Evolutionary conservation across 139 green algal species (phyloP).

Genomic region (Edaphochlamys debaryana): DNA sequence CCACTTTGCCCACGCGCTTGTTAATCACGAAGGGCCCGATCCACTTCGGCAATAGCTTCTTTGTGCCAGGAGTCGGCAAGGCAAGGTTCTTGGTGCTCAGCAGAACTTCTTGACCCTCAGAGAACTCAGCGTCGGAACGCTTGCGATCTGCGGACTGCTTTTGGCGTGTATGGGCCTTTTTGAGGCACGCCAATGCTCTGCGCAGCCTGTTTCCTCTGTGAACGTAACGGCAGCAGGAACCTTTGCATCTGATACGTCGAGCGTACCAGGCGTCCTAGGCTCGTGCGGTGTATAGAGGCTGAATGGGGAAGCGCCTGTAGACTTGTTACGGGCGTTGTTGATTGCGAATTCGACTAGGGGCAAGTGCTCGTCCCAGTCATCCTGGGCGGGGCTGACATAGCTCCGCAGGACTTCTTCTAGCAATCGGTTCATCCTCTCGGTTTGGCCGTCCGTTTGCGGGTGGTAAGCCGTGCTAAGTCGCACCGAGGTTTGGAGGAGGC

Average conservation of each 20-base stretch:
- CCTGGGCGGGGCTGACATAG: slow-evolving; percentile 42
- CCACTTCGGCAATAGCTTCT: slow-evolving; percentile 52
- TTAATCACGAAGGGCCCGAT: slow-evolving; percentile 55
- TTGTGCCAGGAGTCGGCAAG: slow-evolving; percentile 2
- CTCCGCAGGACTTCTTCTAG: slow-evolving; percentile 68
- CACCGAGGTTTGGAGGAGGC: neutral
- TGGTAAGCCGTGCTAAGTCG: slow-evolving; percentile 31
- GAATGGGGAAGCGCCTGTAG: slow-evolving; percentile 52
- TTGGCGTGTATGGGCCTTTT: slow-evolving; percentile 34
- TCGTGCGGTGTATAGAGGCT: slow-evolving; percentile 38
- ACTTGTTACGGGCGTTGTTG: slow-evolving; percentile 48
- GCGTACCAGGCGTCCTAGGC: neutral
- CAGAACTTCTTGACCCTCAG: no score
- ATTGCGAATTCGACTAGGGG: slow-evolving; percentile 62
- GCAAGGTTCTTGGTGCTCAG: slow-evolving; percentile 44
- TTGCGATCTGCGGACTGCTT: slow-evolving; percentile 28
- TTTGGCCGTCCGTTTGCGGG: slow-evolving; percentile 68
- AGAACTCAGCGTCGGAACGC: no score
- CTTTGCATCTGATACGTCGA: neutral
- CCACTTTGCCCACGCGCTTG: neutral
- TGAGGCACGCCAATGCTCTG: slow-evolving; percentile 19
- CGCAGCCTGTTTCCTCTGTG: neutral
- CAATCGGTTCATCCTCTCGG: slow-evolving; percentile 66
- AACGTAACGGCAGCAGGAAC: neutral
- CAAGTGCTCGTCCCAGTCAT: slow-evolving; percentile 65